A percentile compares a stretch with the other conserved stretches of the same genome.
Conservation (phyloP, 805 yeast genomes). For the Maudiozyma pseudohumilis region DNA sequence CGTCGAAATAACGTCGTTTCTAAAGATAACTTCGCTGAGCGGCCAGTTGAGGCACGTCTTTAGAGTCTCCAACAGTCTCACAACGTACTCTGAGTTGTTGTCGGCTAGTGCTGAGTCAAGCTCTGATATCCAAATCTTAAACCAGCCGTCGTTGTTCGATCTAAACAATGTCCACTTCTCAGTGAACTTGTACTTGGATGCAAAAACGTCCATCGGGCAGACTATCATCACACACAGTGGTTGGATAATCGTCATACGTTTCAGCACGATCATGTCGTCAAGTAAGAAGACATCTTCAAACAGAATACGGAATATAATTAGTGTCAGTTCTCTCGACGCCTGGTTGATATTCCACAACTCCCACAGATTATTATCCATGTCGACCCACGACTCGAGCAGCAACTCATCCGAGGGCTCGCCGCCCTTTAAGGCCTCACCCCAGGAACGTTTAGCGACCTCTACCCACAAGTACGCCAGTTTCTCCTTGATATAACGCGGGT, state of each 20-base stretch:
- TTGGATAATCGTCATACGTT: conserved; percentile 63
- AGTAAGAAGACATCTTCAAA: conserved; percentile 89
- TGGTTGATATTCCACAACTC: conserved; percentile 61
- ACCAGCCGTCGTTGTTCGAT: conserved; percentile 77
- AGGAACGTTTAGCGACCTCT: conserved; percentile 74
- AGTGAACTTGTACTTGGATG: conserved; percentile 50
- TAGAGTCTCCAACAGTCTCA: conserved; percentile 66
- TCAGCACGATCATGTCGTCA: conserved; percentile 85
- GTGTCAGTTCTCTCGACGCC: conserved; percentile 62
- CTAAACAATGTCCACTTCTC: conserved; percentile 43
- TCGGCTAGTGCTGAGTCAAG: conserved; percentile 37
- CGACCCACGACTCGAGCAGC: conserved; percentile 62
- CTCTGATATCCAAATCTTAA: conserved; percentile 55
- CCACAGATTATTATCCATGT: conserved; percentile 73
- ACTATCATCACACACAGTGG: conserved; percentile 79
- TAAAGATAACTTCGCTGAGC: conserved; percentile 60
- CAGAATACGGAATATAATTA: conserved; percentile 71
- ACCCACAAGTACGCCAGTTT: conserved; percentile 89
- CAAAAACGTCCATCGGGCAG: conserved; percentile 57
- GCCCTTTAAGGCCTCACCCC: conserved; percentile 66
- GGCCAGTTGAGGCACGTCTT: conserved; percentile 92
- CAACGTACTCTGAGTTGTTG: conserved; percentile 41
- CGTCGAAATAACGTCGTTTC: conserved; percentile 54
- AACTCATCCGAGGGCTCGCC: conserved; percentile 32
- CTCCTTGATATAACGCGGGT: conserved; percentile 85